Base-by-base conservation (phyloP, 2,329 filamentous ascomycete species). In the Colletotrichum tabaci region DNA sequence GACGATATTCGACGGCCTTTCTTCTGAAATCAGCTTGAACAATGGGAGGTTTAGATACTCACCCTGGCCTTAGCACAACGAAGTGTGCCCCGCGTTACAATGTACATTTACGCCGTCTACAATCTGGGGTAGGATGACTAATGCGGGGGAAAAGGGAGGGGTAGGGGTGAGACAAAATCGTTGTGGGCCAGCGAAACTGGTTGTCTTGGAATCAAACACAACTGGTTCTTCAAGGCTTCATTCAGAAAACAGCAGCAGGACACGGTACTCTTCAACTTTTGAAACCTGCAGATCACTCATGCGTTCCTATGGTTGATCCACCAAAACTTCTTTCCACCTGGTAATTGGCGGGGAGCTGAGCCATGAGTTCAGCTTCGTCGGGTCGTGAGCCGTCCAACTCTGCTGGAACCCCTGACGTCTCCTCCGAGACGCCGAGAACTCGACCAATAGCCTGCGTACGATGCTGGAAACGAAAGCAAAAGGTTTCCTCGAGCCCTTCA, bases 381-480 rank as follows among this genome's bases (percentile, higher is more conserved):
- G 58, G 18, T 12, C 26, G 26, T 53, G 65, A 62, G 42, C 23
- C 38, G 26, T 62, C 57, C 40, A 50, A 46, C 23, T 49, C 49
- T 18, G 42, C 26, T n/a, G 40, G 52, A 26, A 30, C 56, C 15
- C 38, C 50, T 7, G 57, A 62, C 16, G 3, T 13, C 9, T 8
- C 65, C n/a, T 30, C n/a, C 13, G 49, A 30, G 15, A 23, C 38
- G 26, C 16, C 65, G 5, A 61, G 23, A 50, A 47, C 66, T 16
- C 58, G 50, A 15, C 58, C 66, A 23, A 66, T 61, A 40, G 69
- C 69, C 13, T 72, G 69, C 42, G 65, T 55, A 23, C 23, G 69
- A 47, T 72, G 65, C 26, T 72, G 69, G 69, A 72, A 61, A 30
- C 53, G 69, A 23, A 72, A 68, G 21, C 69, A 72, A 42, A 68